Evolutionary conservation across 2,329 filamentous ascomycete genomes (phyloP).

Genomic region (Lasiodiplodia citricola): DNA sequence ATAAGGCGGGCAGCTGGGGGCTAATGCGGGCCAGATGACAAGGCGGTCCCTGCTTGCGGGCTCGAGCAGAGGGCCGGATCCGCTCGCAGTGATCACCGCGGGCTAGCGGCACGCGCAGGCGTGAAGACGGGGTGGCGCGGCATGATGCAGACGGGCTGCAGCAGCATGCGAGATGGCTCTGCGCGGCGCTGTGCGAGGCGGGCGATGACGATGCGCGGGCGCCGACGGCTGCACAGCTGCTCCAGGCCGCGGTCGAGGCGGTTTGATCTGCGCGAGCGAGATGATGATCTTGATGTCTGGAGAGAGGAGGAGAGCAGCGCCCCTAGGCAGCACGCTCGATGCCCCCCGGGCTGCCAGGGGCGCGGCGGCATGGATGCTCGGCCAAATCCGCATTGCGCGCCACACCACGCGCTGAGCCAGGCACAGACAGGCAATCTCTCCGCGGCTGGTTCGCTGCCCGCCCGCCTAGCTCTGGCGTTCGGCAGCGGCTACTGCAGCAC

Average conservation of each 20-base stretch:
- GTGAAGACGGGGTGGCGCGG: slow-evolving; percentile 16
- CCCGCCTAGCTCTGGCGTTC: neutral
- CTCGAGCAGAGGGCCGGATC: neutral
- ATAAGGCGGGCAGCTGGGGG: slow-evolving; percentile 9
- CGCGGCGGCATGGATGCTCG: neutral
- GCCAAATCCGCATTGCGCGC: slow-evolving; percentile 3
- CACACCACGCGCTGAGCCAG: slow-evolving; percentile 14
- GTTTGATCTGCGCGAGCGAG: slow-evolving; percentile 20
- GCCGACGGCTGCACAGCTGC: neutral
- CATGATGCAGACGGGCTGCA: slow-evolving; percentile 15
- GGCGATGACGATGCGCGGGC: slow-evolving; percentile 3
- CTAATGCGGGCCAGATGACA: neutral
- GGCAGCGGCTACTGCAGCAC: slow-evolving; percentile 13
- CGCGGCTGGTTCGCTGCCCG: slow-evolving; percentile 8
- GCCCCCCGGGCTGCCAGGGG: neutral
- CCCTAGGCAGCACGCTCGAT: neutral
- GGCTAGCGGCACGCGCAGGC: slow-evolving; percentile 6
- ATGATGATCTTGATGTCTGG: slow-evolving; percentile 15
- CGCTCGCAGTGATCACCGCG: slow-evolving; percentile 11
- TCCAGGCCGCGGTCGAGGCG: neutral
- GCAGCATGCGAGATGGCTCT: slow-evolving; percentile 5
- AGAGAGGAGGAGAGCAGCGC: neutral
- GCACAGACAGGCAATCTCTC: slow-evolving; percentile 20
- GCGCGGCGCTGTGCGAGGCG: neutral
- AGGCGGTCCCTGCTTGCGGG: neutral